Evolutionary conservation across 2,329 filamentous ascomycete species (phyloP), one percentile per base, ranked within the genome.

Genomic region (Orbilia javanica): DNA sequence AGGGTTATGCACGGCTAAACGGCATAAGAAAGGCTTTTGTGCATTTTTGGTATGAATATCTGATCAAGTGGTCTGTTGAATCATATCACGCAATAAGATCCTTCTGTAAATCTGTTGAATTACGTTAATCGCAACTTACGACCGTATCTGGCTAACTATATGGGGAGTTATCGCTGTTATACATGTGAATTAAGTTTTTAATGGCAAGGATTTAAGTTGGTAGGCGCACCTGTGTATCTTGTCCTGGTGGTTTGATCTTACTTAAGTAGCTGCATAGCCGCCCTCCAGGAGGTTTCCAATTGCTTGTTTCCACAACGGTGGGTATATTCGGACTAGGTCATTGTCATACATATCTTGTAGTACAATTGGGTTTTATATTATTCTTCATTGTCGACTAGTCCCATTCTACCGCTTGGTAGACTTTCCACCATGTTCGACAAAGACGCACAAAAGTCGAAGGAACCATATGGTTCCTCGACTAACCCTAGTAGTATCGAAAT

Each of bases 51-150:
- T 29, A n/a, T 34, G 48, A 34, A 44, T 39, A 20, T 50, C n/a
- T 53, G 50, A 76, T 65, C 39, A 20, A 69, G 29, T 65, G 55
- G 22, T 46, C 6, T 62, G 15, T 22, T 60, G 60, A 65, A 65
- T 66, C 36, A 74, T 44, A 70, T 77, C 73, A 62, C 66, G 73
- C 66, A 77, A 71, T 71, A n/a, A 10, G 55, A 60, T 69, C 22
- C 50, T 60, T 57, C 36, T 11, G 42, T 69, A 52, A n/a, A 15
- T 25, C 55, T 25, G 34, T 60, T 44, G 5, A 20, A 44, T 44
- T 44, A 44, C n/a, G 42, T 44, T 60, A 42, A 15, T 60, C 13
- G 55, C 13, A 18, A 20, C 44, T 36, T 55, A 31, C 27, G 60
- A 29, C 34, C 20, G 13, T 34, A 11, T 18, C 36, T 72, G 27